These are phyloP conservation scores for Pleurotus giganteus DNA, from an alignment of 768 basidiomycete genomes.

Conservation along the genomic window DNA sequence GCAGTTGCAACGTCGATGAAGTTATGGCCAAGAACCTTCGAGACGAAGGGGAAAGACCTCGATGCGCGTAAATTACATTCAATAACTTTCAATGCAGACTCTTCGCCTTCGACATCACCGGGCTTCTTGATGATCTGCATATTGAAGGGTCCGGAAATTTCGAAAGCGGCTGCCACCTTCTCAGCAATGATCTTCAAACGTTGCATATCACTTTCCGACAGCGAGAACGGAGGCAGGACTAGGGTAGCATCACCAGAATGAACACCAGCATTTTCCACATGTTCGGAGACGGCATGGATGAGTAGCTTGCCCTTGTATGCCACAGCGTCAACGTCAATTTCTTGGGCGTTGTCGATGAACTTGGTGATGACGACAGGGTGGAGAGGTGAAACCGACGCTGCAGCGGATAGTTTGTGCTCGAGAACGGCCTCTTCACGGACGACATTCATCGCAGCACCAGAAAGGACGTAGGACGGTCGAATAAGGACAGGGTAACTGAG, in stretches of 20 bases:
- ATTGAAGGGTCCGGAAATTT: constrained; percentile 98
- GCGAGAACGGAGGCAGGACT: constrained; percentile 91
- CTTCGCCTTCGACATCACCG: constrained; percentile 43
- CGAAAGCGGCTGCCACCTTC: constrained; percentile 92
- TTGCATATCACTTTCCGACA: constrained; percentile 70
- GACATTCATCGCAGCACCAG: constrained; percentile 99
- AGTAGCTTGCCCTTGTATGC: constrained; percentile 90
- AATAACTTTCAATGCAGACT: constrained; percentile 88
- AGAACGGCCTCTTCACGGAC: constrained; percentile 89
- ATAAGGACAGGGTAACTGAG: constrained; percentile 93
- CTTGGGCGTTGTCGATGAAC: constrained; percentile 97
- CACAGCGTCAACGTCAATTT: constrained; percentile 97
- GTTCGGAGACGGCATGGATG: constrained; percentile 95
- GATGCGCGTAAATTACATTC: constrained; percentile 99
- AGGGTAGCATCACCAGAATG: constrained; percentile 99
- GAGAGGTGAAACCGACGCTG: constrained; percentile 92
- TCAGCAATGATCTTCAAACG: constrained; percentile 92
- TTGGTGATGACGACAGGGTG: constrained; percentile 99
- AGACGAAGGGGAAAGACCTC: constrained; percentile 98
- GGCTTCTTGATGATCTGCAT: constrained; percentile 97
- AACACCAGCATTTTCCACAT: constrained; percentile 97
- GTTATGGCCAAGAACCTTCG: constrained; percentile 95
- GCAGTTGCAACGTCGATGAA: constrained; percentile 93
- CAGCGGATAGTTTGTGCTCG: constrained; percentile 94
- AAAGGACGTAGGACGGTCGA: constrained; percentile 97